Evolutionary conservation across 2,329 filamentous ascomycete species (phyloP), one percentile per base, ranked within the genome.

Genomic region (Aschersonia sp.): DNA sequence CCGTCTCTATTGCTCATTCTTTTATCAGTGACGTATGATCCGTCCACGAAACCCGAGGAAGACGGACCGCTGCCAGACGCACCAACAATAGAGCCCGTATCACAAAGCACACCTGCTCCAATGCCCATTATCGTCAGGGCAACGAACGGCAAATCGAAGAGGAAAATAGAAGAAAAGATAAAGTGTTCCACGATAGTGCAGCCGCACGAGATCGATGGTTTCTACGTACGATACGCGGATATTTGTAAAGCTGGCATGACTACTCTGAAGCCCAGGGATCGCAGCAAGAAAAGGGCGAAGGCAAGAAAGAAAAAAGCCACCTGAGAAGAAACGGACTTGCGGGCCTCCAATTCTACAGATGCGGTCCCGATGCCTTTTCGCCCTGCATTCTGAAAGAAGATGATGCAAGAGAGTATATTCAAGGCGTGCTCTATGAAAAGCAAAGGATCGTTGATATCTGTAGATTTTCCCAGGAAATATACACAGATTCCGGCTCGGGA

Each of bases 211-310:
- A 63, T 97, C 9, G 88, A 94, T 47, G 69, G 64, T 0, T 98
- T 98, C 60, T 98, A 88, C 63, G 68, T 71, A 32, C 75, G 78
- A 46, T 98, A 97, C 68, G 89, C 88, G 29, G 92, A 97, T 55
- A 75, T 88, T 4, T 96, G 89, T 68, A 96, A 94, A 70, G 70
- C 75, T 0, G 87, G 88, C 5, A 96, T 97, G 88, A 74, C 77
- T 45, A 81, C 83, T 6, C 62, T 98, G 67, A 97, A 95, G 78
- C 95, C 94, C 61, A 76, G 92, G 56, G 90, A 97, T 67, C 78
- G 88, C 60, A 94, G 84, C 65, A 90, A 87, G 74, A 81, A 82
- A 70, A 86, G 85, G 62, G 81, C 84, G 56, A 85, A 84, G 63
- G 87, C 84, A 53, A 86, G 83, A 69, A 78, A 73, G 68, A 85